phyloP scores from a whole-genome alignment of 352 stramenopile genomes.

The Pythium dissimile region DNA sequence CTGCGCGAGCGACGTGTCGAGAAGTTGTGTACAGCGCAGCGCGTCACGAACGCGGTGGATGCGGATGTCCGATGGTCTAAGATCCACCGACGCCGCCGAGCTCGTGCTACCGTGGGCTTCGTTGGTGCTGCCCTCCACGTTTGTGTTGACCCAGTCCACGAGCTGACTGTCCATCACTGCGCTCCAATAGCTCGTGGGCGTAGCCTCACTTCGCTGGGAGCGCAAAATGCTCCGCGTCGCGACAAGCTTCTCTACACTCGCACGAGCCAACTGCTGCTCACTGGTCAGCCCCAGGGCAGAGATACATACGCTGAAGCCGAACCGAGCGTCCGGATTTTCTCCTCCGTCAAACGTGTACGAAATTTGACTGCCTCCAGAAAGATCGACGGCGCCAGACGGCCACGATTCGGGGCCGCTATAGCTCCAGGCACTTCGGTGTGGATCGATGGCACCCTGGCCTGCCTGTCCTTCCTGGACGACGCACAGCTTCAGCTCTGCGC shows the following conservation, averaged over 20 bases:
- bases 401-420: constrained; percentile 30
- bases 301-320: constrained; percentile 58
- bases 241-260: constrained; percentile 36
- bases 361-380: constrained; percentile 50
- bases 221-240: constrained; percentile 20
- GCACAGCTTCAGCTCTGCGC: constrained; percentile 18
- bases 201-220: not conserved
- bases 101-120: constrained; percentile 15
- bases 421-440: constrained; percentile 1
- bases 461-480: not conserved
- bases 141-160: constrained; percentile 85
- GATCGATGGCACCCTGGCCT: too few relatives aligned
- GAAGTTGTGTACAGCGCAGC: constrained; percentile 63
- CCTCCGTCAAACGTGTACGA: constrained; percentile 56
- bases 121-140: constrained; percentile 42
- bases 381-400: constrained; percentile 45
- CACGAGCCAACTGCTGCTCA: constrained; percentile 62
- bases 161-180: constrained; percentile 78
- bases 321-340: constrained; percentile 54
- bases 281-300: constrained; percentile 49
- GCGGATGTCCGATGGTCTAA: constrained; percentile 69
- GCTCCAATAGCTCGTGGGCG: constrained; percentile 34
- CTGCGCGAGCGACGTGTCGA: constrained; percentile 48
- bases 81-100: constrained; percentile 40
- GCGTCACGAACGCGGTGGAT: constrained; percentile 68